A percentile compares a stretch with the other conserved stretches of the same genome.
These are phyloP conservation scores for Cavenderia fasciculata DNA, from an alignment of 78 protist species.

Conservation along the genomic window DNA sequence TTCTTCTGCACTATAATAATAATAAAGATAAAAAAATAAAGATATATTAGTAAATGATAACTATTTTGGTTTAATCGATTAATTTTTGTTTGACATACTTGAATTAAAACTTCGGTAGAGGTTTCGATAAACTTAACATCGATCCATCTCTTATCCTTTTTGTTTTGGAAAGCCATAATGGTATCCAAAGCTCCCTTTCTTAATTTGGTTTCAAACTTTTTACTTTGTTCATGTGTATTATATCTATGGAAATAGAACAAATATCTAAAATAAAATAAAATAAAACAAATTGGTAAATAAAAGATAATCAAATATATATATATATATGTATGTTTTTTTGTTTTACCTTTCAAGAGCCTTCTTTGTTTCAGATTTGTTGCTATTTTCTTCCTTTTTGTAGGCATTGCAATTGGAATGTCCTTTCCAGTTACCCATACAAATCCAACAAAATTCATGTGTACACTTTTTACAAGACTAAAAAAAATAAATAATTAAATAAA, in stretches of 20 bases:
- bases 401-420: conserved; percentile 39
- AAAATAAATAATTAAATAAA: no score
- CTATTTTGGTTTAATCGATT: no score
- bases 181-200: conserved; percentile 18
- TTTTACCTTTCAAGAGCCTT: conserved; percentile 31
- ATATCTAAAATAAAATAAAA: conserved; percentile 22
- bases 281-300: neutral
- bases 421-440: conserved; percentile 58
- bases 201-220: conserved; percentile 55
- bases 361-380: conserved; percentile 34
- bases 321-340: no score
- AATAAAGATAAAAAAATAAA: no score
- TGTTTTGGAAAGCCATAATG: conserved; percentile 35
- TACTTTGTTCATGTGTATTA: conserved; percentile 64
- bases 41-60: no score
- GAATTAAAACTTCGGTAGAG: conserved; percentile 46
- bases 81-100: no score
- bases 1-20: conserved; percentile 58
- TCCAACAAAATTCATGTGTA: conserved; percentile 67
- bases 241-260: conserved; percentile 65
- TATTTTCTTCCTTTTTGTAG: conserved; percentile 32
- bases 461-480: conserved; percentile 20
- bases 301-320: no score
- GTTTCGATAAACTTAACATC: conserved; percentile 38
- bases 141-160: conserved; percentile 66